phyloP scores from a whole-genome alignment of 2,329 filamentous ascomycete genomes.

The Verticillium nubilum region DNA sequence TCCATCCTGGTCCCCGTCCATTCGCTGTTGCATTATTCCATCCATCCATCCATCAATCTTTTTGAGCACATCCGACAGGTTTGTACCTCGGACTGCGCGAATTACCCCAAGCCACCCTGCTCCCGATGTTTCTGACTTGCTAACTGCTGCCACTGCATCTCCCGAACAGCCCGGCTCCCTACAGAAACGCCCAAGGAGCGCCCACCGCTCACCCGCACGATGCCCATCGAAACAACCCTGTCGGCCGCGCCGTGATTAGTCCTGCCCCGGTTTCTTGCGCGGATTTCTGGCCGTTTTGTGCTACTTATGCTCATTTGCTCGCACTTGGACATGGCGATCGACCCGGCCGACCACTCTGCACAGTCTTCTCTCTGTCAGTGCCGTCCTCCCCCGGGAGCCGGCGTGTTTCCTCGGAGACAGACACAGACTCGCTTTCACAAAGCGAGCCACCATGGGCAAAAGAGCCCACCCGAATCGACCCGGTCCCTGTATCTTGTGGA shows the following conservation, averaged over 20 bases:
- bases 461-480: not conserved
- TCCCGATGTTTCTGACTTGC: not conserved
- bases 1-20: not conserved
- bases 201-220: not conserved
- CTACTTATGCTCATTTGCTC: not conserved
- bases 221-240: not conserved
- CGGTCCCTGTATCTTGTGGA: not conserved
- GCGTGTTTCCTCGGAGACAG: not conserved
- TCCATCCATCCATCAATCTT: not conserved
- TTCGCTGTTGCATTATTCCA: not conserved
- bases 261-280: not conserved
- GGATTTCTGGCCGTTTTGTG: not conserved
- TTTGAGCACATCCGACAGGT: not conserved
- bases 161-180: not conserved
- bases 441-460: not conserved
- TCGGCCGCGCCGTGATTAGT: not conserved
- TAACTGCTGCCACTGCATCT: not conserved
- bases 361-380: not conserved
- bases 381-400: not conserved
- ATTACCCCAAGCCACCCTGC: not conserved
- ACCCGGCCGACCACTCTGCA: not conserved
- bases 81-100: not conserved
- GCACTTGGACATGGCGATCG: not conserved
- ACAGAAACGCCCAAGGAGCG: not conserved
- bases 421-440: not conserved